phyloP scores from a whole-genome alignment of 2,329 filamentous ascomycete species.

The Fusarium gaditjirri region DNA sequence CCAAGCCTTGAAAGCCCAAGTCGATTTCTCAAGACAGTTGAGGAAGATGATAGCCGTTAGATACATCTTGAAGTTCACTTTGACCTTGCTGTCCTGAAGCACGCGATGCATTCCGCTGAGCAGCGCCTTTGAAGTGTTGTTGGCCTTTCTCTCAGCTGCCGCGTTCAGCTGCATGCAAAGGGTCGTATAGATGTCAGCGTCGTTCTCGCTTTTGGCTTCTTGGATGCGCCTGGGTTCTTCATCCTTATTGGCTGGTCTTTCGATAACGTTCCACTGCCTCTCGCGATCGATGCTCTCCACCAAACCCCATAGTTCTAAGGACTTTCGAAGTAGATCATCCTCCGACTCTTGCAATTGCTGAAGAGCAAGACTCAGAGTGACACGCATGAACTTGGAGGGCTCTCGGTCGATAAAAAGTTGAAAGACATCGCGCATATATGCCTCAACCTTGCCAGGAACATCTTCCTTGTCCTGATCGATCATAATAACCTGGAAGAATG shows the following conservation, averaged over 20 bases:
- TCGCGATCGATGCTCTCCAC: conserved; percentile 74
- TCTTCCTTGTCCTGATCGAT: conserved; percentile 71
- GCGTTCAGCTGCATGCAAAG: conserved; percentile 73
- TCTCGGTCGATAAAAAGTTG: conserved; percentile 68
- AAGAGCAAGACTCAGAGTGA: conserved; percentile 66
- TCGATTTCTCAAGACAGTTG: conserved; percentile 74
- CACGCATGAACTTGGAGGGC: conserved; percentile 68
- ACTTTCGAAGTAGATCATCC: conserved; percentile 67
- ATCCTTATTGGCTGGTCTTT: conserved; percentile 56
- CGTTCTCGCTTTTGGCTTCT: conserved; percentile 59
- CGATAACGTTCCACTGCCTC: conserved; percentile 68
- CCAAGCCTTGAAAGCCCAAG: conserved; percentile 76
- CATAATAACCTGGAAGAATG: conserved; percentile 59
- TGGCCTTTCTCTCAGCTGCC: conserved; percentile 71
- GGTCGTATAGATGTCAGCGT: conserved; percentile 68
- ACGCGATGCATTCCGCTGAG: conserved; percentile 70
- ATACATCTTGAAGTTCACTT: conserved; percentile 69
- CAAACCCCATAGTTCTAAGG: conserved; percentile 72
- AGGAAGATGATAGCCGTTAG: conserved; percentile 71
- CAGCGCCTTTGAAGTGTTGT: conserved; percentile 66
- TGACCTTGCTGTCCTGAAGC: conserved; percentile 69
- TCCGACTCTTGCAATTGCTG: conserved; percentile 58
- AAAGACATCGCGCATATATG: conserved; percentile 68
- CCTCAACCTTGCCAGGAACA: conserved; percentile 67
- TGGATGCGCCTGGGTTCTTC: conserved; percentile 59